Percentiles rank a stretch among this genome's conserved stretches.
phyloP scores from a whole-genome alignment of 2,329 filamentous ascomycete genomes.

The Ambrosiella cleistominuta region DNA sequence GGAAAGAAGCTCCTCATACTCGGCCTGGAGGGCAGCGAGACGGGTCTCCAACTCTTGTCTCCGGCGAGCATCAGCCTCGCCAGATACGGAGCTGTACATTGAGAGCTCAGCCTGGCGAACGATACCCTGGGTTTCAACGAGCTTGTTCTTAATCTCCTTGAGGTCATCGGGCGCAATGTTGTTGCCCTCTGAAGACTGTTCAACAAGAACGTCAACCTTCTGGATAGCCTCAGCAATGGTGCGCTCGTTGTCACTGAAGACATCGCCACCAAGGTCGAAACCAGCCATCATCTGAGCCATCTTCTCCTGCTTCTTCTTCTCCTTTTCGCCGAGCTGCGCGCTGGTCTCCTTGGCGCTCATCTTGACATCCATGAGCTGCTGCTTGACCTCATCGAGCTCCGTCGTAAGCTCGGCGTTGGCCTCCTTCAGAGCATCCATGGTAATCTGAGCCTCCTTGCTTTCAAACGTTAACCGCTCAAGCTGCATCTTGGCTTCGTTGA shows the following conservation, averaged over 20 bases:
- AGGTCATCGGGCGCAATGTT: constrained; percentile 68
- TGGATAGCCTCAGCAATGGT: constrained; percentile 70
- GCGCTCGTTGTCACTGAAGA: constrained; percentile 85
- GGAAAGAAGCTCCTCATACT: constrained; percentile 70
- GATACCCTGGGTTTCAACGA: constrained; percentile 81
- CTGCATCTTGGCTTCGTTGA: constrained; percentile 92
- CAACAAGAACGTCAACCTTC: constrained; percentile 61
- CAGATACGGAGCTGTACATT: constrained; percentile 50
- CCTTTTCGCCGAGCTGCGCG: constrained; percentile 85
- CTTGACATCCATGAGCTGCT: constrained; percentile 85
- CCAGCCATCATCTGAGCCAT: constrained; percentile 99
- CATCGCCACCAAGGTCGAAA: constrained; percentile 81
- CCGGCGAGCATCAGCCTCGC: constrained; percentile 47
- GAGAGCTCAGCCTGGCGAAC: constrained; percentile 84
- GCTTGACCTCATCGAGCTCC: constrained; percentile 88
- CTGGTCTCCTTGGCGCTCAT: constrained; percentile 92
- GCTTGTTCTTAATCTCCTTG: constrained; percentile 53
- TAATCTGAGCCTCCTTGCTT: constrained; percentile 90
- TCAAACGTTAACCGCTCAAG: constrained; percentile 90
- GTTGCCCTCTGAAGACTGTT: constrained; percentile 61
- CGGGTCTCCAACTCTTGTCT: constrained; percentile 61
- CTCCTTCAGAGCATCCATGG: constrained; percentile 93
- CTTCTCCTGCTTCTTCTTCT: constrained; percentile 95
- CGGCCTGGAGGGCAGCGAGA: constrained; percentile 54
- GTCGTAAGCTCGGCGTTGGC: constrained; percentile 82